Conservation (phyloP, 2,329 filamentous ascomycete genomes). For the Aspergillus arachidicola region DNA sequence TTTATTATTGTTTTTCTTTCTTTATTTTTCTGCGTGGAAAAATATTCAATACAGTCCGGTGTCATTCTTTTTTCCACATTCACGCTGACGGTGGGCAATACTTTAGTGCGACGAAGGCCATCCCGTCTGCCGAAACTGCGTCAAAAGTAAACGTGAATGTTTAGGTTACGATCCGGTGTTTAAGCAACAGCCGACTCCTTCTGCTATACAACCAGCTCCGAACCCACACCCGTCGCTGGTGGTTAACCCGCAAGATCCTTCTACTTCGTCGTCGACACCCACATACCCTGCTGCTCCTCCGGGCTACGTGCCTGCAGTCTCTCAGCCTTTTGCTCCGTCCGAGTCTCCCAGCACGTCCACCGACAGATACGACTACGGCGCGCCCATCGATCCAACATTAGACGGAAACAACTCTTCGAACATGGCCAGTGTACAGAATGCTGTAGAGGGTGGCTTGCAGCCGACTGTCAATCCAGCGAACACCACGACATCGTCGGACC, state of each 20-base stretch:
- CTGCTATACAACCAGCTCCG: slow-evolving; percentile 66
- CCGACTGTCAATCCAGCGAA: slow-evolving; percentile 28
- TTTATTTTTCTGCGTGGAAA: slow-evolving; percentile 10
- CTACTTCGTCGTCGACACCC: slow-evolving; percentile 23
- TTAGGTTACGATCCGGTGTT: slow-evolving; percentile 70
- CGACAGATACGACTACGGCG: slow-evolving; percentile 59
- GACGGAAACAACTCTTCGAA: slow-evolving; percentile 47
- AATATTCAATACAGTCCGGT: slow-evolving; percentile 22
- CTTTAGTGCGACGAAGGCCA: slow-evolving; percentile 91
- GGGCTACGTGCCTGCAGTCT: slow-evolving; percentile 42
- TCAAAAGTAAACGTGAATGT: slow-evolving; percentile 69
- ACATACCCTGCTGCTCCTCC: slow-evolving; percentile 42
- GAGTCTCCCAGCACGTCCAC: slow-evolving; percentile 42
- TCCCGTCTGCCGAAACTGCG: slow-evolving; percentile 76
- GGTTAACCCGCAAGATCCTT: slow-evolving; percentile 43
- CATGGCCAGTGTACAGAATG: slow-evolving; percentile 38
- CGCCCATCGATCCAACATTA: slow-evolving; percentile 68
- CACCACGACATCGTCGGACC: slow-evolving; percentile 37
- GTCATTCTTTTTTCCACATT: slow-evolving; percentile 13
- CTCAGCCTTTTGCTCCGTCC: slow-evolving; percentile 43
- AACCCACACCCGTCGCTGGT: slow-evolving; percentile 47
- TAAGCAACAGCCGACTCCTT: slow-evolving; percentile 69
- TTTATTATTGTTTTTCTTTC: slow-evolving; percentile 22
- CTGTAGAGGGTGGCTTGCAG: slow-evolving; percentile 31
- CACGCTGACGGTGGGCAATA: slow-evolving; percentile 8